Percentiles rank a stretch among this genome's conserved stretches.
Conservation (phyloP, 495 filamentous ascomycete species). For the Penicillium manginii region DNA sequence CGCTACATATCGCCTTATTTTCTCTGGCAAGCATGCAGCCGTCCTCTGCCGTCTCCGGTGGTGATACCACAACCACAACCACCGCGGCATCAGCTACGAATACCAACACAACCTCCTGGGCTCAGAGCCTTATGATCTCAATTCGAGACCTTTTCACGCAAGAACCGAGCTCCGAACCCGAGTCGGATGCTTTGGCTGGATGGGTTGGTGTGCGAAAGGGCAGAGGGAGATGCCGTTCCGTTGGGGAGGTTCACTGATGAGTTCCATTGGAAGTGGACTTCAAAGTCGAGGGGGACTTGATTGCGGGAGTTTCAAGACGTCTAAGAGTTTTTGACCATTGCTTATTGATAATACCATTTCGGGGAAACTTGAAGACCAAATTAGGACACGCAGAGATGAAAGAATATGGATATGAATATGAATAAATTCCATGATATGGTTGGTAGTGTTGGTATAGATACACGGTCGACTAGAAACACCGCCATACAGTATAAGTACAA, state of each 20-base stretch:
- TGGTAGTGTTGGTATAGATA: constrained; percentile 28
- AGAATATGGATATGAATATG: constrained; percentile 7
- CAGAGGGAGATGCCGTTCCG: constrained; percentile 26
- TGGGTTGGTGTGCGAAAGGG: constrained; percentile 28
- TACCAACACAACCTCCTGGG: constrained; percentile 13
- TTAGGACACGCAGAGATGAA: neutral
- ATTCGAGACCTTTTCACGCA: constrained; percentile 16
- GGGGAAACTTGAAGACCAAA: neutral
- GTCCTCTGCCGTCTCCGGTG: neutral
- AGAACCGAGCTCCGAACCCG: constrained; percentile 10
- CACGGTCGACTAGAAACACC: constrained; percentile 25
- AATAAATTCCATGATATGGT: constrained; percentile 21
- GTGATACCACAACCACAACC: neutral
- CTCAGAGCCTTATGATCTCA: constrained; percentile 14
- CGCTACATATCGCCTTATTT: neutral
- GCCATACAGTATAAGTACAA: constrained; percentile 25
- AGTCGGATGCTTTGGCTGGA: constrained; percentile 27
- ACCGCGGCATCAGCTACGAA: neutral
- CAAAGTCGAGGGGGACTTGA: too few relatives aligned
- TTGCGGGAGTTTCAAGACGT: too few relatives aligned
- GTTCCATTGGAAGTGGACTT: neutral
- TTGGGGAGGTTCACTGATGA: constrained; percentile 27
- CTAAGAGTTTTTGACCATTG: too few relatives aligned
- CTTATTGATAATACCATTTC: too few relatives aligned
- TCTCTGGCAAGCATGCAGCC: neutral